Percentiles rank a stretch among this genome's conserved stretches.
Conservation (phyloP, 768 basidiomycete genomes). For the Kwoniella pini region DNA sequence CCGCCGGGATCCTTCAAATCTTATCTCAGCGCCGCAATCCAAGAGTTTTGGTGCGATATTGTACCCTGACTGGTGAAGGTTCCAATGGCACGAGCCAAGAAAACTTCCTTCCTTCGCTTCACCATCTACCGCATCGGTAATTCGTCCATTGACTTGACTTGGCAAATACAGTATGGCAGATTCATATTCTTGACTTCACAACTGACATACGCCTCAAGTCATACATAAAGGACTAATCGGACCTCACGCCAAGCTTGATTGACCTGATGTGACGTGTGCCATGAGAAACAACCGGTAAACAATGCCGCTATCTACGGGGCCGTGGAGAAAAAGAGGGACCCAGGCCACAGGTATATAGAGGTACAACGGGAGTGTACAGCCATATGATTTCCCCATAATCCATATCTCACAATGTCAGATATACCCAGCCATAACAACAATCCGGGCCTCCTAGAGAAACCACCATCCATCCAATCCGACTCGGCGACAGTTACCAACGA, state of each 20-base stretch:
- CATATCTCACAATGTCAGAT: not conserved
- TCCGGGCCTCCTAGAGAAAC: not conserved
- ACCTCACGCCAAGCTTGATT: not conserved
- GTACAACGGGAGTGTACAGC: too few species aligned
- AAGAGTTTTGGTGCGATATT: too few species aligned
- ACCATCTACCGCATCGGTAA: too few species aligned
- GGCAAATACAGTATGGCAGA: too few species aligned
- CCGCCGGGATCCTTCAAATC: not conserved
- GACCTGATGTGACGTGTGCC: not conserved
- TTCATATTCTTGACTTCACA: too few species aligned
- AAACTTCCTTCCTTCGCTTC: too few species aligned
- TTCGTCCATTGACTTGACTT: too few species aligned
- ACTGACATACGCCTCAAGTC: too few species aligned
- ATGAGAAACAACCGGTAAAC: not conserved
- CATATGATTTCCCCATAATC: not conserved
- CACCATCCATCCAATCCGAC: not conserved
- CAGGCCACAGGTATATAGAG: not conserved
- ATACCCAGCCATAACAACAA: not conserved
- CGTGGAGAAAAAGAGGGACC: not conserved
- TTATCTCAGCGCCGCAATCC: too few species aligned
- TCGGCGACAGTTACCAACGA: slow-evolving; percentile 2
- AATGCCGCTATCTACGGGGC: not conserved
- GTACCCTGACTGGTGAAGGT: too few species aligned
- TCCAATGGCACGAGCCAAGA: too few species aligned
- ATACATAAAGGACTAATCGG: too few species aligned